Evolutionary conservation across 2,329 filamentous ascomycete genomes (phyloP).

Genomic region (Colletotrichum orbiculare): DNA sequence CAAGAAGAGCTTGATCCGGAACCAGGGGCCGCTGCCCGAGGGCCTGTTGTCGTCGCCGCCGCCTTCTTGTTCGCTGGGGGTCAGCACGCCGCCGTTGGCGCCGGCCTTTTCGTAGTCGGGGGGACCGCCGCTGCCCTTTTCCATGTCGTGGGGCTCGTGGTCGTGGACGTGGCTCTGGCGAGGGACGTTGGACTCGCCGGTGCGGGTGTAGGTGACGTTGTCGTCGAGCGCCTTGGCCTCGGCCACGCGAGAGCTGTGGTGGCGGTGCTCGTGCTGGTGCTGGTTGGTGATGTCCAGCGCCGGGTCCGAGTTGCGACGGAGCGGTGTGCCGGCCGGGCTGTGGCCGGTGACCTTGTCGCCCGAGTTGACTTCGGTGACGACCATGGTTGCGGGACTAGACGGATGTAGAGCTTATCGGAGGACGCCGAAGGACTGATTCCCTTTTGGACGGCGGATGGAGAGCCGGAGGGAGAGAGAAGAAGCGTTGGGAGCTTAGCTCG

Average conservation of each 20-base stretch:
- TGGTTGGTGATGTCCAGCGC: slow-evolving; percentile 52
- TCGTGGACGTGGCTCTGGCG: slow-evolving; percentile 47
- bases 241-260: slow-evolving; percentile 51
- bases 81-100: slow-evolving; percentile 51
- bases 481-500: slow-evolving; percentile 2
- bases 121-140: slow-evolving; percentile 41
- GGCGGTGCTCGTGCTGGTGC: slow-evolving; percentile 55
- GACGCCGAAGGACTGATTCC: no score
- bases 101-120: slow-evolving; percentile 50
- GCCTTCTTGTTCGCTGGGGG: slow-evolving; percentile 41
- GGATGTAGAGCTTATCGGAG: not conserved
- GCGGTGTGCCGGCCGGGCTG: slow-evolving; percentile 24
- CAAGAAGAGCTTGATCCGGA: slow-evolving; percentile 47
- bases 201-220: slow-evolving; percentile 60
- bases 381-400: slow-evolving; percentile 18
- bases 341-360: slow-evolving; percentile 14
- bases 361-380: slow-evolving; percentile 30
- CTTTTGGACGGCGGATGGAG: not conserved
- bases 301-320: slow-evolving; percentile 46
- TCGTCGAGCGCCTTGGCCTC: slow-evolving; percentile 48
- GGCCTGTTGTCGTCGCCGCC: not conserved
- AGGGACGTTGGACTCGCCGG: slow-evolving; percentile 51
- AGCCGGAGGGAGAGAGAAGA: not conserved
- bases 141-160: slow-evolving; percentile 39
- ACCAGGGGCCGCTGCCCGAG: slow-evolving; percentile 39